Evolutionary conservation across 306 rosid species (phyloP).

Genomic region (Vicia faba): DNA sequence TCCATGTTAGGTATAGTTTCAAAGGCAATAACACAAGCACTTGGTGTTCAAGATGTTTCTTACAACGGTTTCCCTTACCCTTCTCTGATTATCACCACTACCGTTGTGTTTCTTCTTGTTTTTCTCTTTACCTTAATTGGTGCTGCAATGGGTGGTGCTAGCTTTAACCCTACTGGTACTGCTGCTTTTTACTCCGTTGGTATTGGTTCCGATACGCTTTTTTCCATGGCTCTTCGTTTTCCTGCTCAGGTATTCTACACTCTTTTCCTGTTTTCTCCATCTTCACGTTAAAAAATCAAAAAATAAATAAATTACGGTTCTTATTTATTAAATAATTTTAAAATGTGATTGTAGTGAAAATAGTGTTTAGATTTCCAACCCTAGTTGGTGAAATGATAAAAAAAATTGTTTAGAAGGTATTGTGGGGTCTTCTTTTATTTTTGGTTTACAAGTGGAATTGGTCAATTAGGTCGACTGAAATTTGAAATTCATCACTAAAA

Average conservation of each 20-base stretch:
- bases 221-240: constrained; percentile 84
- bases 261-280: neutral
- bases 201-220: constrained; percentile 64
- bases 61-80: constrained; percentile 52
- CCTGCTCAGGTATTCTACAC: constrained; percentile 75
- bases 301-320: too few relatives aligned
- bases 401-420: too few relatives aligned
- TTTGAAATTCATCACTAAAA: neutral
- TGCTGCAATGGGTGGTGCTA: constrained; percentile 75
- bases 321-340: too few relatives aligned
- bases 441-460: neutral
- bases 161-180: constrained; percentile 86
- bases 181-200: constrained; percentile 84
- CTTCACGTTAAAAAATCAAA: too few relatives aligned
- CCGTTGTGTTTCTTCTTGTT: constrained; percentile 62
- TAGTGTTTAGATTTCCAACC: neutral
- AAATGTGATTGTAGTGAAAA: neutral
- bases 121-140: constrained; percentile 60
- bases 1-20: constrained; percentile 66
- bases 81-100: constrained; percentile 59
- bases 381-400: neutral
- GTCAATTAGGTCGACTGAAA: neutral
- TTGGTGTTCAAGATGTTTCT: constrained; percentile 41
- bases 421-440: neutral
- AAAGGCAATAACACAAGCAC: constrained; percentile 34